These are phyloP conservation scores for Penicillium roqueforti DNA, from an alignment of 495 filamentous ascomycete genomes.

Conservation along the genomic window DNA sequence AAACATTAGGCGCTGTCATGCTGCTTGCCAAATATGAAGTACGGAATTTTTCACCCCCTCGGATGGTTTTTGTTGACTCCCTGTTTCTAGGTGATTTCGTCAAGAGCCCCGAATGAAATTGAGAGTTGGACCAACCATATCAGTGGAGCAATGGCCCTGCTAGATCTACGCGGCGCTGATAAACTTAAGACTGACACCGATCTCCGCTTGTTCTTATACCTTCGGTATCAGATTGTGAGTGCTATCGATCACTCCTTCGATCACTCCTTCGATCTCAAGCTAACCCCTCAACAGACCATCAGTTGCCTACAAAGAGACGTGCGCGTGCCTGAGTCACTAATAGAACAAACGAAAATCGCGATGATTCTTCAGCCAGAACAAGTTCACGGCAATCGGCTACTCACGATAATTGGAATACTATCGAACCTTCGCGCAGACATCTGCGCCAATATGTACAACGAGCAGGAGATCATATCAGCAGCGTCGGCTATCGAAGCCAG, in stretches of 20 bases:
- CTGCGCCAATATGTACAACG: constrained; percentile 33
- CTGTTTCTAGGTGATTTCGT: constrained; percentile 41
- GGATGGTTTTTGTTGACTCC: constrained; percentile 11
- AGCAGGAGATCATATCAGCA: constrained; percentile 41
- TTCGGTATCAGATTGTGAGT: constrained; percentile 47
- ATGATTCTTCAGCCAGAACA: constrained; percentile 35
- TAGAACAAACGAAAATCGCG: constrained; percentile 33
- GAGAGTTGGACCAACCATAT: constrained; percentile 58
- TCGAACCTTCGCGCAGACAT: constrained; percentile 46
- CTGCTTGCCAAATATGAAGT: constrained; percentile 52
- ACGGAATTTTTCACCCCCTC: constrained; percentile 12
- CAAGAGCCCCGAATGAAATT: constrained; percentile 41
- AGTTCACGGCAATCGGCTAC: constrained; percentile 33
- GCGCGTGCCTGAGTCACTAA: constrained; percentile 32
- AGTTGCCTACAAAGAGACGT: constrained; percentile 38
- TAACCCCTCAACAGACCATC: constrained; percentile 27
- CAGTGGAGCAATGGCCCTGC: constrained; percentile 53
- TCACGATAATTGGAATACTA: constrained; percentile 40
- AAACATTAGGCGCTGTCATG: constrained; percentile 58
- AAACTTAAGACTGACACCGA: constrained; percentile 56
- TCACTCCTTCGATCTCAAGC: neutral
- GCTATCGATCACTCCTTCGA: neutral
- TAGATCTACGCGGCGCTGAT: constrained; percentile 51
- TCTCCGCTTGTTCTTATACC: constrained; percentile 53
- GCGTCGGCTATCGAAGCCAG: constrained; percentile 50